Evolutionary conservation across 305 asterid genomes (phyloP).

Genomic region (Fraxinus ornus): DNA sequence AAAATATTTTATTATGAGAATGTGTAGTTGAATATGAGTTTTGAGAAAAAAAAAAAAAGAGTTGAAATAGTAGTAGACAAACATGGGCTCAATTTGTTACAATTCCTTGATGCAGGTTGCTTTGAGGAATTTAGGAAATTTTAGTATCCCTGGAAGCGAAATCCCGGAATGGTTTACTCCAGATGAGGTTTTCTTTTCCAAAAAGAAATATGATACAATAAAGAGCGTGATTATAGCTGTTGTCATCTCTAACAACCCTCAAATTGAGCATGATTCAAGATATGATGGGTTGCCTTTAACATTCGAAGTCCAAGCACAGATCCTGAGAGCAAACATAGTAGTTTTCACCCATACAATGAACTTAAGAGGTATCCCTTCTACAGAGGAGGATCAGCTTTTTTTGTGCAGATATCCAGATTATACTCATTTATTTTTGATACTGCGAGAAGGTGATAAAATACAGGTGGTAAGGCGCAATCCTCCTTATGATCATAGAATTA

Average conservation of each 20-base stretch:
- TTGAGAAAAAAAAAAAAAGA: too few species aligned
- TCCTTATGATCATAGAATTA: conserved; percentile 20
- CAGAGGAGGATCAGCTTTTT: conserved; percentile 32
- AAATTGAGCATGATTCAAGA: conserved; percentile 18
- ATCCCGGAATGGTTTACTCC: conserved; percentile 32
- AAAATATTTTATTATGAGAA: too few species aligned
- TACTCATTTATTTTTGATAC: conserved; percentile 13
- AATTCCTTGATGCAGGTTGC: conserved; percentile 26
- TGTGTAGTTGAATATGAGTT: too few species aligned
- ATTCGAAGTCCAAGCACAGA: conserved; percentile 23
- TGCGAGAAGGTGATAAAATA: conserved; percentile 27
- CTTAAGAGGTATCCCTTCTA: conserved; percentile 21
- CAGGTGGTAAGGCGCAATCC: conserved; percentile 18
- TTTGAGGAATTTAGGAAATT: conserved; percentile 21
- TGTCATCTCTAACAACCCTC: conserved; percentile 24
- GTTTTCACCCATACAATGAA: conserved; percentile 1
- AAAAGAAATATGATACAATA: conserved; percentile 15
- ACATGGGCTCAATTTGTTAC: background rate
- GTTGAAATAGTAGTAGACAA: too few species aligned
- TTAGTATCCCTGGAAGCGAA: conserved; percentile 32
- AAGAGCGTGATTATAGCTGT: conserved; percentile 25
- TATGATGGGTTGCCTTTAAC: conserved; percentile 17
- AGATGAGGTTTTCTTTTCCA: conserved; percentile 21
- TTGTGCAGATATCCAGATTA: conserved; percentile 26
- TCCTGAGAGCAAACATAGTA: conserved; percentile 16